A percentile compares a stretch with the other conserved stretches of the same genome.
phyloP scores from a whole-genome alignment of 495 filamentous ascomycete species.

The Neurospora sp. region DNA sequence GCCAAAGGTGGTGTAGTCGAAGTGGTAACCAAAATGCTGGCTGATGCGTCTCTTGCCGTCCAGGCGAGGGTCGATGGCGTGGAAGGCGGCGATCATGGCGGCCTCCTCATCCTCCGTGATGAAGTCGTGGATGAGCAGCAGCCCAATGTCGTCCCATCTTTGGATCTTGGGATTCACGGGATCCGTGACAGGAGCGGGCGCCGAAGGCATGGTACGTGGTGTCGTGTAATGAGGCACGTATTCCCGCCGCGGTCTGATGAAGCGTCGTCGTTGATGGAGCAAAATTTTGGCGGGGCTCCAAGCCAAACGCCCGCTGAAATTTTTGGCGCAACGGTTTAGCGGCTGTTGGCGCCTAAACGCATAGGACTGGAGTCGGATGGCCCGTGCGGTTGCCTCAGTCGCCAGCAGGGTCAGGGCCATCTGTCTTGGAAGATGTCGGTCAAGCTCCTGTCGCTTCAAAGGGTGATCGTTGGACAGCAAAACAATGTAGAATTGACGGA shows the following conservation, averaged over 20 bases:
- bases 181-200: background rate
- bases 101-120: constrained; percentile 17
- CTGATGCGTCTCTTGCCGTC: constrained; percentile 13
- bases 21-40: constrained; percentile 24
- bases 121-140: constrained; percentile 20
- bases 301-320: background rate
- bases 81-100: constrained; percentile 18
- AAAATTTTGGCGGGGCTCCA: background rate
- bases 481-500: background rate
- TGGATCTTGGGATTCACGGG: constrained; percentile 12
- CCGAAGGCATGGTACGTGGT: background rate
- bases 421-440: background rate
- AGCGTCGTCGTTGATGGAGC: background rate
- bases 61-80: constrained; percentile 6
- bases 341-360: background rate
- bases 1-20: constrained; percentile 26
- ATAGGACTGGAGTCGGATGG: background rate
- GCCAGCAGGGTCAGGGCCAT: background rate
- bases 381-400: background rate
- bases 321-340: background rate
- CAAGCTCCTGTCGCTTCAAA: background rate
- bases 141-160: constrained; percentile 14
- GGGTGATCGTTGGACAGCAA: background rate
- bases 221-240: background rate
- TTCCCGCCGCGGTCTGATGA: background rate